Percentiles rank a stretch among this genome's conserved stretches.
phyloP scores from a whole-genome alignment of 768 basidiomycete genomes.

The Kwoniella botswanensis region DNA sequence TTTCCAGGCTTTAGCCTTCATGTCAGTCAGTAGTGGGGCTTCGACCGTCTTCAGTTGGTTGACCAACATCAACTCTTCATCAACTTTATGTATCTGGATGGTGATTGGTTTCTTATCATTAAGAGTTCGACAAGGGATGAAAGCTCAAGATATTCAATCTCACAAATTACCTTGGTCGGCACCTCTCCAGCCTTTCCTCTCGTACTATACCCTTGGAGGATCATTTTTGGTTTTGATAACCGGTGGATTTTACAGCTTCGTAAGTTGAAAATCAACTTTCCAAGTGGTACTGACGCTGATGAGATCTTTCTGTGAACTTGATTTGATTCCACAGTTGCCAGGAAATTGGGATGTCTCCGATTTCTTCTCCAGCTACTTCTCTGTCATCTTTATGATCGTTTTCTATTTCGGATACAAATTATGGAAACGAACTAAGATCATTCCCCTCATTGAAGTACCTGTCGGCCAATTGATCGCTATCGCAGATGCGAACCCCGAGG shows the following conservation, averaged over 20 bases:
- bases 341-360: slow-evolving; percentile 33
- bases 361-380: slow-evolving; percentile 33
- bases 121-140: slow-evolving; percentile 20
- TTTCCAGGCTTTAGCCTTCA: slow-evolving; percentile 33
- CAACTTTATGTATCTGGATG: slow-evolving; percentile 38
- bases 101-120: slow-evolving; percentile 21
- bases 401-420: slow-evolving; percentile 54
- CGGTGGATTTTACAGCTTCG: slow-evolving; percentile 52
- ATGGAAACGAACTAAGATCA: slow-evolving; percentile 42
- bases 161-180: slow-evolving; percentile 18
- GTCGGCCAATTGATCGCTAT: slow-evolving; percentile 29
- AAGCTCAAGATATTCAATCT: not conserved
- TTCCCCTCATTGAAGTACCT: slow-evolving; percentile 37
- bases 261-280: slow-evolving; percentile 22
- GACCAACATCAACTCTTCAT: slow-evolving; percentile 34
- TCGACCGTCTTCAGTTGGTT: slow-evolving; percentile 40
- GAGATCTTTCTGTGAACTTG: not conserved
- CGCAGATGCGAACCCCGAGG: slow-evolving; percentile 33
- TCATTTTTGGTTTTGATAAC: slow-evolving; percentile 40
- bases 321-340: not conserved
- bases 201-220: slow-evolving; percentile 15
- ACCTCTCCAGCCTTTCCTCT: not conserved
- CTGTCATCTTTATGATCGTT: slow-evolving; percentile 24
- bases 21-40: slow-evolving; percentile 28
- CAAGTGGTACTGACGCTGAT: not conserved